Conservation (phyloP, 1,284 basidiomycete genomes). For the Malassezia cuniculi region DNA sequence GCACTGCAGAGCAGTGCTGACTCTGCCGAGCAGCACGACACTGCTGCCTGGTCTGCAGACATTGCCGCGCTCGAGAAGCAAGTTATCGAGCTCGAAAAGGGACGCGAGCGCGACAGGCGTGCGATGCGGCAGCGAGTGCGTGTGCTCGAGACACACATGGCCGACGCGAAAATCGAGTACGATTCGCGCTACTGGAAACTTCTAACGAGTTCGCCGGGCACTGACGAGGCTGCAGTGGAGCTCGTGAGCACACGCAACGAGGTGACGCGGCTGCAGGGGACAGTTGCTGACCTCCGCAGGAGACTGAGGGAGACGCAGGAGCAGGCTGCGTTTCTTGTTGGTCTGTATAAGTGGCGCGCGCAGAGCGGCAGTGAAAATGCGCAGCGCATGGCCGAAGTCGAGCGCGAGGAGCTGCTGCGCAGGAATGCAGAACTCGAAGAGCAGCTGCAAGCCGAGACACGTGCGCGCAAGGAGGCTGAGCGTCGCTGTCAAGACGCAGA, state of each 20-base stretch:
- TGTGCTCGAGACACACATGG: slow-evolving; percentile 13
- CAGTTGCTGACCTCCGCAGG: slow-evolving; percentile 1
- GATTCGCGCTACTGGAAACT: slow-evolving; percentile 13
- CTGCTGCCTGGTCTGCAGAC: neutral
- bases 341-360: slow-evolving; percentile 10
- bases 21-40: slow-evolving; percentile 1
- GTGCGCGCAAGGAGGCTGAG: slow-evolving; percentile 4
- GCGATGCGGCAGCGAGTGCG: slow-evolving; percentile 15
- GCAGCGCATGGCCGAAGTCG: no score
- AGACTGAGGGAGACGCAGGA: neutral
- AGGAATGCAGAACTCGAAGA: no score
- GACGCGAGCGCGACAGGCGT: slow-evolving; percentile 8
- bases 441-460: slow-evolving; percentile 1
- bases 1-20: neutral
- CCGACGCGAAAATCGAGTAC: slow-evolving; percentile 11
- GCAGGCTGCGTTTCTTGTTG: slow-evolving; percentile 11
- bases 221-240: slow-evolving; percentile 7
- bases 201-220: slow-evolving; percentile 4
- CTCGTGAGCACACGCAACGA: slow-evolving; percentile 10
- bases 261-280: slow-evolving; percentile 7
- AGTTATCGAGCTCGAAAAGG: slow-evolving; percentile 2
- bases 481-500: no score
- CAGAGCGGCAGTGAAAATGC: no score
- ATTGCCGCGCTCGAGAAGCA: neutral
- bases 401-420: no score